A percentile compares a stretch with the other conserved stretches of the same genome.
Conservation (phyloP, 371 early-diverging fungal species). For the Mortierella sp. region DNA sequence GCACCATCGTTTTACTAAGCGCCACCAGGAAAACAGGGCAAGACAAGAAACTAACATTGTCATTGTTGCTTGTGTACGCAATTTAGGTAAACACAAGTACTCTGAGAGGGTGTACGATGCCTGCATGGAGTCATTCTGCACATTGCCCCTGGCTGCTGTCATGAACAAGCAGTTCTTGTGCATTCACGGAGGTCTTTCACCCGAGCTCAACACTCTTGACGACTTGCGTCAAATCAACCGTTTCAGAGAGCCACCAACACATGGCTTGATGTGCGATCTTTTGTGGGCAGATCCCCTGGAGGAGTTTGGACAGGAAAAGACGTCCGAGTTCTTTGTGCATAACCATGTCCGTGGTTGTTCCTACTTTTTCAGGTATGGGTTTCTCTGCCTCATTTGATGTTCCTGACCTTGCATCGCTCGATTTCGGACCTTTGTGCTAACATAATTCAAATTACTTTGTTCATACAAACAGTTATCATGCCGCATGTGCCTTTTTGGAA, state of each 20-base stretch:
- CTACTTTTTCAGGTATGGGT: conserved; percentile 85
- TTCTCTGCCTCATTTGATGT: not conserved
- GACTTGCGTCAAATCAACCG: conserved; percentile 92
- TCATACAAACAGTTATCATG: conserved; percentile 77
- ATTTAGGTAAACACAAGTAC: conserved; percentile 91
- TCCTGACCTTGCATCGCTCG: not conserved
- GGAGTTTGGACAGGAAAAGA: conserved; percentile 94
- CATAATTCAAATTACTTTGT: not conserved
- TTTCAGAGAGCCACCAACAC: conserved; percentile 96
- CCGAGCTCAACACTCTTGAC: conserved; percentile 90
- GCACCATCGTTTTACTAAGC: not conserved
- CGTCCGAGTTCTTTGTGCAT: conserved; percentile 85
- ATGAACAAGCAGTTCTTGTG: conserved; percentile 98
- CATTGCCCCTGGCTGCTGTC: conserved; percentile 96
- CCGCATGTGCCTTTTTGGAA: conserved; percentile 94
- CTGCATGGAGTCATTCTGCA: conserved; percentile 94
- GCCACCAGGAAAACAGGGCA: not conserved
- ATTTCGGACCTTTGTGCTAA: not conserved
- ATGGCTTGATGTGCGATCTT: conserved; percentile 97
- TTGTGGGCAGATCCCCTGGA: conserved; percentile 99
- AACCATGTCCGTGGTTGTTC: conserved; percentile 96
- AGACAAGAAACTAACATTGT: not conserved
- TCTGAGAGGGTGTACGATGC: conserved; percentile 95
- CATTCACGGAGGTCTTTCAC: conserved; percentile 99
- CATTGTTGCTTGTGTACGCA: not conserved